Conservation (phyloP, 805 yeast genomes). For the Wickerhamomyces queroliae region DNA sequence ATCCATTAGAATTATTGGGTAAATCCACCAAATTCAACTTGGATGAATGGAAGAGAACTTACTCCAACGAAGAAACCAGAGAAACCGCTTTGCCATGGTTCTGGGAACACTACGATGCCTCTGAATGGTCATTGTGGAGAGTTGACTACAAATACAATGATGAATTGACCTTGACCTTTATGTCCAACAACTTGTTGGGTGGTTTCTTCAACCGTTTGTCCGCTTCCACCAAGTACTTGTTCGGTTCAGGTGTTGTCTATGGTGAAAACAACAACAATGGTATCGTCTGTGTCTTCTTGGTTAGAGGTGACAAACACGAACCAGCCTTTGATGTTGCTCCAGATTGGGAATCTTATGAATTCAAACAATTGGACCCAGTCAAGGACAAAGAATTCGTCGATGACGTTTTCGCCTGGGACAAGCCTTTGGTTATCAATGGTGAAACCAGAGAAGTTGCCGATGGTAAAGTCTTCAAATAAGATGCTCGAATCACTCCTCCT, state of each 20-base stretch:
- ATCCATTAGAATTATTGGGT: conserved; percentile 85
- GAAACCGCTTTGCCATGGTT: conserved; percentile 93
- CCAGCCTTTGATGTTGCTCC: conserved; percentile 99
- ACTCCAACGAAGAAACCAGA: conserved; percentile 97
- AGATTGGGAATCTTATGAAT: conserved; percentile 94
- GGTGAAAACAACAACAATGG: conserved; percentile 99
- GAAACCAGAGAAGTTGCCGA: conserved; percentile 84
- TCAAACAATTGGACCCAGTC: conserved; percentile 76
- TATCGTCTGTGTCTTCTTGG: conserved; percentile 89
- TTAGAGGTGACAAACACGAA: conserved; percentile 86
- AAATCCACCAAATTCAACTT: conserved; percentile 58
- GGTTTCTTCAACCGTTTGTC: conserved; percentile 95
- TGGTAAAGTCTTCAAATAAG: conserved; percentile 94
- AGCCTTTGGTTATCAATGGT: conserved; percentile 80
- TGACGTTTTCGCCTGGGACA: conserved; percentile 98
- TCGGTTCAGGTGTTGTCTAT: conserved; percentile 90
- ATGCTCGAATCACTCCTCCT: not conserved
- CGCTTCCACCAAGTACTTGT: conserved; percentile 90
- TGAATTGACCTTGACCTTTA: conserved; percentile 92
- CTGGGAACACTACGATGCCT: conserved; percentile 92
- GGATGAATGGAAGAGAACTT: conserved; percentile 94
- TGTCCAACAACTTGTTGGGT: conserved; percentile 97
- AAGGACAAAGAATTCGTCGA: conserved; percentile 73
- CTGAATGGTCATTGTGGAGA: conserved; percentile 93
- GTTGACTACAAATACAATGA: conserved; percentile 97